Evolutionary conservation across 257 asterid genomes (phyloP).

Genomic region (Rehmannia glutinosa): DNA sequence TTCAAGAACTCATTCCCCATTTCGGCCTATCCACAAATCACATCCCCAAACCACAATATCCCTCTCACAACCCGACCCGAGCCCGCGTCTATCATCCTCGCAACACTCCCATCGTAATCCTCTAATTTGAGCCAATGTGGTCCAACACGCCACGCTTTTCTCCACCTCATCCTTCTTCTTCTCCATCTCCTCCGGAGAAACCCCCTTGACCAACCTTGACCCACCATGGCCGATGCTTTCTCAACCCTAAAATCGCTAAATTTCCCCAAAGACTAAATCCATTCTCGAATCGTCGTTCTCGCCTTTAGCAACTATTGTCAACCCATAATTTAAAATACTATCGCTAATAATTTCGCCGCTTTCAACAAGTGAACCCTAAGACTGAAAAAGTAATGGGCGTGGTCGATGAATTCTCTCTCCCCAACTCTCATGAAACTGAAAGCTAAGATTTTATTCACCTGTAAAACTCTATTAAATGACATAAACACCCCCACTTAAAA

Average conservation of each 20-base stretch:
- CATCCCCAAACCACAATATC: constrained; percentile 91
- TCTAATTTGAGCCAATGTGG: constrained; percentile 91
- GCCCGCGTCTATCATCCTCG: constrained; percentile 76
- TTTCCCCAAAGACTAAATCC: constrained; percentile 51
- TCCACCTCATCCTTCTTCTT: constrained; percentile 52
- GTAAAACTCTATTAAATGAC: no score
- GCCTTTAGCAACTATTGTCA: constrained; percentile 80
- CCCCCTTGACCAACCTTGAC: constrained; percentile 57
- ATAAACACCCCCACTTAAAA: no score
- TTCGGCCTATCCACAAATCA: constrained; percentile 71
- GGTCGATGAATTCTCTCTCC: no score
- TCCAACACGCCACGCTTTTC: constrained; percentile 89
- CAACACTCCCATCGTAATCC: constrained; percentile 66
- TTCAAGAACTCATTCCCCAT: constrained; percentile 72
- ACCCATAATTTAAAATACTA: constrained; percentile 56
- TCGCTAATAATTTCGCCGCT: constrained; percentile 25
- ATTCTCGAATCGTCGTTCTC: constrained; percentile 39
- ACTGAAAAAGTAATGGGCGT: constrained; percentile 71
- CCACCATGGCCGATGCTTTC: constrained; percentile 50
- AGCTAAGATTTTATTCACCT: no score
- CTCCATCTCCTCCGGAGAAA: constrained; percentile 67
- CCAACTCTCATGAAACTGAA: no score
- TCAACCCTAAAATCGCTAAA: constrained; percentile 64
- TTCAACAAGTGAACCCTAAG: constrained; percentile 54
- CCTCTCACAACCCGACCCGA: constrained; percentile 87